phyloP scores from a whole-genome alignment of 495 filamentous ascomycete genomes.

The Penicillium atrosanguineum region DNA sequence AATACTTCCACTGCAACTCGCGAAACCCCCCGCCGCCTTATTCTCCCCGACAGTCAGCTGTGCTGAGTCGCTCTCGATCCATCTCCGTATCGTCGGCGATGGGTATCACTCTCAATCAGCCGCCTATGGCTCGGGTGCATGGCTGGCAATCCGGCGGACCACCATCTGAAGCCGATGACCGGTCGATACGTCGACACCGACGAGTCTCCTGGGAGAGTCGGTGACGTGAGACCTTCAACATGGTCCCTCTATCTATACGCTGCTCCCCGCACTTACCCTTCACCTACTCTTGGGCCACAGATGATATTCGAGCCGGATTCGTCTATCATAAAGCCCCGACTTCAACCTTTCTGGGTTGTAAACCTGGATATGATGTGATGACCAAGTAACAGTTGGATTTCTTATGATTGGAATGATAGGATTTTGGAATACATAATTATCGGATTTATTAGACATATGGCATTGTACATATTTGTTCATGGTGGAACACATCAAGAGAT shows the following conservation, averaged over 20 bases:
- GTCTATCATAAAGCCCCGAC: neutral
- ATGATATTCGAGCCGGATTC: slow-evolving; percentile 21
- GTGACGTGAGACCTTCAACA: slow-evolving; percentile 2
- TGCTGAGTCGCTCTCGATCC: slow-evolving; percentile 32
- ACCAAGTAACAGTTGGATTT: slow-evolving; percentile 6
- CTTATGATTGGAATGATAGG: slow-evolving; percentile 8
- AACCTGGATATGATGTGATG: slow-evolving; percentile 22
- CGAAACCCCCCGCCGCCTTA: slow-evolving; percentile 49
- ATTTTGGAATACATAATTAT: slow-evolving; percentile 18
- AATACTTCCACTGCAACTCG: slow-evolving; percentile 48
- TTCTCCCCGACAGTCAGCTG: slow-evolving; percentile 31
- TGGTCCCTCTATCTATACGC: neutral
- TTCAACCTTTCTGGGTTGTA: neutral
- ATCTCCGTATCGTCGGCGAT: slow-evolving; percentile 36
- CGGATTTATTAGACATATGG: slow-evolving; percentile 4
- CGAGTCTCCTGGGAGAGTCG: slow-evolving; percentile 37
- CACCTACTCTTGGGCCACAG: neutral
- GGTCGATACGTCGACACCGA: slow-evolving; percentile 24
- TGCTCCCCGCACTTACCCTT: neutral
- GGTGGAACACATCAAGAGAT: neutral
- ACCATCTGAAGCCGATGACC: slow-evolving; percentile 25
- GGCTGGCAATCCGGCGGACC: slow-evolving; percentile 24
- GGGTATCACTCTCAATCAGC: slow-evolving; percentile 22
- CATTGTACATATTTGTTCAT: slow-evolving; percentile 6
- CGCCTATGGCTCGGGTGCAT: slow-evolving; percentile 27